These are phyloP conservation scores for Podaxis carcinomalis DNA, from an alignment of 768 basidiomycete genomes.

Conservation along the genomic window DNA sequence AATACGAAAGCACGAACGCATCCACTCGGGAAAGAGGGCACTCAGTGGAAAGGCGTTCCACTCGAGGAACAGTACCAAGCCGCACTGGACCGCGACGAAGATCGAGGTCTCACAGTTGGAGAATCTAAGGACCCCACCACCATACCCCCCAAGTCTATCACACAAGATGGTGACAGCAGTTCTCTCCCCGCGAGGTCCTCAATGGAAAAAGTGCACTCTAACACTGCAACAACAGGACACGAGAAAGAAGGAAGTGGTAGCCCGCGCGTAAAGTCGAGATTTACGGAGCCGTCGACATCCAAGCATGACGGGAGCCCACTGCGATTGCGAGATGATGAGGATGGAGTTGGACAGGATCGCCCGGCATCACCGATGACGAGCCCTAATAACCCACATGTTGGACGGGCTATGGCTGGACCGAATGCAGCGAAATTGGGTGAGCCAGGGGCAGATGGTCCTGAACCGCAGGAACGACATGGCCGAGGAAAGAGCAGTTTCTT, in stretches of 20 bases:
- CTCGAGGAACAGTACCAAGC: neutral
- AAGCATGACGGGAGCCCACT: neutral
- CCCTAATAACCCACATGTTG: constrained; percentile 2
- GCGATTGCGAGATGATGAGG: neutral
- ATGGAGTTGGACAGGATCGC: neutral
- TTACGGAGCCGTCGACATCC: neutral
- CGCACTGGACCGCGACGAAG: neutral
- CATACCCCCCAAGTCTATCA: neutral
- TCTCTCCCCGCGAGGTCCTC: neutral
- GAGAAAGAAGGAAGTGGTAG: neutral
- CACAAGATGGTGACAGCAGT: neutral
- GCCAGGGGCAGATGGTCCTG: neutral
- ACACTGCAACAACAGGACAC: constrained; percentile 1
- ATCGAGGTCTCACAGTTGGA: neutral
- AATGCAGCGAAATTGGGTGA: neutral
- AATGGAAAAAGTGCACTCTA: neutral
- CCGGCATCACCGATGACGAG: neutral
- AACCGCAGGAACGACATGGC: neutral
- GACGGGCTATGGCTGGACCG: neutral
- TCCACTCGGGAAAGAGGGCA: neutral
- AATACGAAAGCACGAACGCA: neutral
- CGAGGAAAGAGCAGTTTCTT: constrained; percentile 2
- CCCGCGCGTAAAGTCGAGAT: neutral
- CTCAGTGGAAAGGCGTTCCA: constrained; percentile 1
- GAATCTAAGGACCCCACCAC: neutral